Evolutionary conservation across 2,329 filamentous ascomycete genomes (phyloP).

Genomic region (Fusarium hostae): DNA sequence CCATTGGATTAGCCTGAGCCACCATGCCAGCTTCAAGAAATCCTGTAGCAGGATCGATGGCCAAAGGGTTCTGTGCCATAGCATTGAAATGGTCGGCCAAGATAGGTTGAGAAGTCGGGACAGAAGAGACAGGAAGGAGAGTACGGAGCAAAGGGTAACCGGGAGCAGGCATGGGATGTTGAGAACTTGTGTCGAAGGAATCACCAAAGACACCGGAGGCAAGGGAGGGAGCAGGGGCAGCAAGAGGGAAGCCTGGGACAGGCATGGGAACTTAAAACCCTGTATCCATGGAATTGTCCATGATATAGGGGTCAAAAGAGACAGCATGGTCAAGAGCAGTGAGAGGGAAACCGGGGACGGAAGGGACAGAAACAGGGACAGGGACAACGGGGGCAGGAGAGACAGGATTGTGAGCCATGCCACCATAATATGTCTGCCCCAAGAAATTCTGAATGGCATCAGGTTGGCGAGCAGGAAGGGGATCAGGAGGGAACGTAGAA

Average conservation of each 20-base stretch:
- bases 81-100: background rate
- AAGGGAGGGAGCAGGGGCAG: background rate
- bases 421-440: background rate
- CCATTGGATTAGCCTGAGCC: background rate
- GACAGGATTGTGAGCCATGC: fast-evolving
- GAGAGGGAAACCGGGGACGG: background rate
- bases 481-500: background rate
- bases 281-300: background rate
- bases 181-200: background rate
- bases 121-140: background rate
- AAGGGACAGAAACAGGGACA: background rate
- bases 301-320: background rate
- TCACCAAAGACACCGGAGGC: background rate
- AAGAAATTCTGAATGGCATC: fast-evolving
- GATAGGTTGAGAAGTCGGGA: background rate
- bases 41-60: fast-evolving
- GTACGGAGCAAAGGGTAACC: background rate
- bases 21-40: background rate
- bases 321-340: background rate
- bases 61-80: background rate
- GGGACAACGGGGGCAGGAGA: fast-evolving
- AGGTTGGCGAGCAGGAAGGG: background rate
- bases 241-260: background rate
- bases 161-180: background rate
- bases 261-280: background rate